Evolutionary conservation across 768 basidiomycete species (phyloP).

Genomic region (Tylopilus vinaceipallidus): DNA sequence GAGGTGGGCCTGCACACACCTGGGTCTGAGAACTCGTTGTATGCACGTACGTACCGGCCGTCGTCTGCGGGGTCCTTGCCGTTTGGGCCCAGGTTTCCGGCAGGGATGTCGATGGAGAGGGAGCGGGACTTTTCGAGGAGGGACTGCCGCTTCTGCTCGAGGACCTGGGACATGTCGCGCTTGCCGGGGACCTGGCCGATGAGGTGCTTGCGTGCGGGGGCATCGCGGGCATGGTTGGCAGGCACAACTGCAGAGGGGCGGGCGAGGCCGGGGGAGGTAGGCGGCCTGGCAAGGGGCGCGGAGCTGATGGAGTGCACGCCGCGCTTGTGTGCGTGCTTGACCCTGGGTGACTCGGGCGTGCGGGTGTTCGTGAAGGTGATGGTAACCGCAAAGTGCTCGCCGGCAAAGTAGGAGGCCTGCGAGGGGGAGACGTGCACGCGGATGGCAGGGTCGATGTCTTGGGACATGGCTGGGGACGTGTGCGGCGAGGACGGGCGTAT

Average conservation of each 20-base stretch:
- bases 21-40: conserved; percentile 27
- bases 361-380: conserved; percentile 87
- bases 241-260: conserved; percentile 35
- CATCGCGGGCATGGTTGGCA: conserved; percentile 28
- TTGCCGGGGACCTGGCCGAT: conserved; percentile 45
- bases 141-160: conserved; percentile 54
- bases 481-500: background rate
- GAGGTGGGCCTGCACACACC: conserved; percentile 9
- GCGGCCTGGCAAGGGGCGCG: conserved; percentile 76
- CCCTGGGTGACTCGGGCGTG: conserved; percentile 41
- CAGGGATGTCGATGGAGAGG: conserved; percentile 61
- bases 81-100: conserved; percentile 42
- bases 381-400: conserved; percentile 81
- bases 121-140: conserved; percentile 53
- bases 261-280: conserved; percentile 73
- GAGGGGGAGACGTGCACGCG: conserved; percentile 75
- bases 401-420: conserved; percentile 90
- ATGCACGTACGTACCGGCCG: conserved; percentile 30
- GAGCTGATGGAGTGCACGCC: conserved; percentile 81
- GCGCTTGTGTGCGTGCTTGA: conserved; percentile 54
- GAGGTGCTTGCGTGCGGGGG: conserved; percentile 48
- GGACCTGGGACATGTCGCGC: conserved; percentile 43
- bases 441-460: conserved; percentile 46
- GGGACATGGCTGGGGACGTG: conserved; percentile 22
- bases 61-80: background rate